Base-by-base conservation (phyloP, 2,329 filamentous ascomycete species). In the Fusarium udum region DNA sequence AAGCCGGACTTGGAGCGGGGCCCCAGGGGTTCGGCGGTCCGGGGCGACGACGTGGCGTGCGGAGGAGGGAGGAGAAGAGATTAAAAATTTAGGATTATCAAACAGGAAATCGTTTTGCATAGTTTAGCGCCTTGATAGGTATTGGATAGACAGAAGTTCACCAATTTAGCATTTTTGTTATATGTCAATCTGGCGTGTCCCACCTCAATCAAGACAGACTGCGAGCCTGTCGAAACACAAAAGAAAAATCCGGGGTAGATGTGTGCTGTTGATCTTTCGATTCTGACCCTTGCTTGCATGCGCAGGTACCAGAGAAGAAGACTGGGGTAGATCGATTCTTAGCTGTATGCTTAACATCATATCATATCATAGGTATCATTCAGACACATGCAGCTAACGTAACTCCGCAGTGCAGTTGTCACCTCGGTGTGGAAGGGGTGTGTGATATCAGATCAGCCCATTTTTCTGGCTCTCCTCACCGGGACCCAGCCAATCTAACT, bases 401-500 rank as follows among this genome's bases (percentile, higher is more conserved):
- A 65, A 57, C 67, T 73, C 65, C 58, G 39, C 48, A 61, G 45
- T 48, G 45, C 20, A 15, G 28, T 56, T 32, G 56, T 70, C 60
- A 59, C 52, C 45, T 70, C 46, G 52, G 56, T 61, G 52, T 71
- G 24, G 22, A 69, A 36, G 28, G 45, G 49, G 53, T 31, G 53
- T 31, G 42, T 22, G 28, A 51, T 46, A 40, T 57, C 37, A 43
- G 32, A 59, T 71, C 56, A 66, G 55, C 59, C 70, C 65, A 69
- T 65, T 71, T 60, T 67, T 67, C 63, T 61, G 46, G 66, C 65
- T 69, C 67, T 69, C 67, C 64, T 67, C 66, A 69, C 70, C 63
- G 37, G 63, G 67, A 70, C 65, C 74, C 73, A 74, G 76, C 75
- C 65, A 75, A 67, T 78, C 57, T 70, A 28, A 28, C 26, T 28